Base-by-base conservation (phyloP, 2,329 filamentous ascomycete genomes). In the Bipolaris bicolor region DNA sequence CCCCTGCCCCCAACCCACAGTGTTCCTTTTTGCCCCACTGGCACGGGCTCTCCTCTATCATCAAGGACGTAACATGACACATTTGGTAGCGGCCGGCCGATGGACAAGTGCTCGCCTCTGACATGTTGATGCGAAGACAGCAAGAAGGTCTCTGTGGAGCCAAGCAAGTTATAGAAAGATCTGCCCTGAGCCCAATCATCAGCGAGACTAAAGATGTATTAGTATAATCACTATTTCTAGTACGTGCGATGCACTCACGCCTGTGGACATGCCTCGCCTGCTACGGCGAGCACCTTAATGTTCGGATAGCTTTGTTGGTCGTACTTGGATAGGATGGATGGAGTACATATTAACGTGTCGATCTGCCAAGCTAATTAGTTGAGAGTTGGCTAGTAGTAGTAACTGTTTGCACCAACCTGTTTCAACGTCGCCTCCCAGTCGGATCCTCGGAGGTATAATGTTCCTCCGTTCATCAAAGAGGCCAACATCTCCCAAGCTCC, bases 401-500 rank as follows among this genome's bases (percentile, higher is more conserved):
- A 0, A 6, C 46, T 7, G 34, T 18, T 10, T 34, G 13, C 6
- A 62, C 58, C 70, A 58, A 84, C 81, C 66, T 83, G 73, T 41
- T 68, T 63, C 4, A 86, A 71, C 7, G 80, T 79, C 3, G 76
- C 70, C 37, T 78, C 70, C 84, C 83, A 86, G 44, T 78, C 70
- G 2, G 81, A 79, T 1, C 81, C 82, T 43, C 84, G 77, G 40
- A 86, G 75, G 44, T 84, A 75, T 43, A 86, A 73, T 3, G 83
- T 86, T 5, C 84, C 84, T 18, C 84, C 84, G 46, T 86, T 86
- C 72, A 83, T 83, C 22, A 86, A 71, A 49, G 80, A 82, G 1
- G 78, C 80, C 7, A 87, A 78, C n/a, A 86, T 83, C 60, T 87
- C 84, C 84, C 85, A 87, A 11, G 84, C 84, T 20, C 82, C 84